Evolutionary conservation across 1,284 basidiomycete species (phyloP).

Genomic region (Malassezia sp.): DNA sequence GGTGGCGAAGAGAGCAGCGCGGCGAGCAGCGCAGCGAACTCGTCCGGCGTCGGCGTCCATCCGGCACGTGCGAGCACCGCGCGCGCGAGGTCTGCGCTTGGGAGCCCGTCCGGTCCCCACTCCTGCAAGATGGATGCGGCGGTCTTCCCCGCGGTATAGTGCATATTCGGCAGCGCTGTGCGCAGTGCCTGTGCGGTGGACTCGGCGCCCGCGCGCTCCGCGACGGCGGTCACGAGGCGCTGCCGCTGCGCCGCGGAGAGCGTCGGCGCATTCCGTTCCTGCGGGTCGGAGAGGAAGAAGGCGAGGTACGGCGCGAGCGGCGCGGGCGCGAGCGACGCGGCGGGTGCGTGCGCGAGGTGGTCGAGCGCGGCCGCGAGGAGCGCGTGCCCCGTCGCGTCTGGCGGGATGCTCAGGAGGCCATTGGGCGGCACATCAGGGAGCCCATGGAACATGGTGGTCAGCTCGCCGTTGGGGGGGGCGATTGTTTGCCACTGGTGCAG

Average conservation of each 20-base stretch:
- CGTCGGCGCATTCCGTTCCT: background rate
- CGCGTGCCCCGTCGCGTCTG: background rate
- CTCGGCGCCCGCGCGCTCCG: slow-evolving; percentile 3
- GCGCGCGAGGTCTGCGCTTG: slow-evolving; percentile 23
- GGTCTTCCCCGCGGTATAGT: background rate
- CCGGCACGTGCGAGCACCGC: slow-evolving; percentile 31
- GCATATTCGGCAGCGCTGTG: background rate
- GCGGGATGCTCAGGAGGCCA: background rate
- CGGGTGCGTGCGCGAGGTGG: slow-evolving; percentile 6
- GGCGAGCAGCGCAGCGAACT: slow-evolving; percentile 34
- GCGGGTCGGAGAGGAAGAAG: background rate
- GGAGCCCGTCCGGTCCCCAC: slow-evolving; percentile 25
- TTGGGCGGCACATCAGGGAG: background rate
- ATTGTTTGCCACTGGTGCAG: too few relatives aligned
- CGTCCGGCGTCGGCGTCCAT: slow-evolving; percentile 23
- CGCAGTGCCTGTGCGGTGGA: slow-evolving; percentile 1
- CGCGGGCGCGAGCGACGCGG: background rate
- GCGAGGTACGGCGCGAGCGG: slow-evolving; percentile 1
- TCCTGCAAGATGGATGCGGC: slow-evolving; percentile 23
- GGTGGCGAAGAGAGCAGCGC: slow-evolving; percentile 26
- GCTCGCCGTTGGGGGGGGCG: too few relatives aligned
- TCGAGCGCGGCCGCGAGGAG: slow-evolving; percentile 4
- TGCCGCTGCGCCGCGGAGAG: slow-evolving; percentile 1
- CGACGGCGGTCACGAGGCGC: background rate
- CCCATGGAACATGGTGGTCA: slow-evolving; percentile 2